Evolutionary conservation across 1,139 yeast species (phyloP).

Genomic region (Protomyces inundatus): DNA sequence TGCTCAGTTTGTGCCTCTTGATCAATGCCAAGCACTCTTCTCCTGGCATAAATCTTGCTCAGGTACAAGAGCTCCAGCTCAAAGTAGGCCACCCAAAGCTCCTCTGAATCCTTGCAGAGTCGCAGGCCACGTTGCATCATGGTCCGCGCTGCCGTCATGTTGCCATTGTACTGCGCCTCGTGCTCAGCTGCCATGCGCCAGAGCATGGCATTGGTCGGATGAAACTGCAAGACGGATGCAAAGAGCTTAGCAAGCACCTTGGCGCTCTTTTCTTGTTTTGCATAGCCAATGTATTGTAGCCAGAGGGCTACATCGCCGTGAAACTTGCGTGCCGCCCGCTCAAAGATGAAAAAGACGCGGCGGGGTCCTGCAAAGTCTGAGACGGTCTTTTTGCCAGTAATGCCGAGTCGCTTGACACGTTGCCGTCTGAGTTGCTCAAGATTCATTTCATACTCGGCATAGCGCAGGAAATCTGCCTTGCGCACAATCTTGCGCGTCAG

Average conservation of each 20-base stretch:
- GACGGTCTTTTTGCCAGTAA: conserved; percentile 48
- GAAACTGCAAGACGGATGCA: conserved; percentile 68
- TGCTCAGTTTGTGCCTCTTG: conserved; percentile 3
- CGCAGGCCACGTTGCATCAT: conserved; percentile 80
- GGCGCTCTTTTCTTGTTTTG: conserved; percentile 68
- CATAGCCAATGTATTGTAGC: conserved; percentile 68
- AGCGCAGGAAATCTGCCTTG: conserved; percentile 69
- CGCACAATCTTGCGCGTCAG: conserved; percentile 78
- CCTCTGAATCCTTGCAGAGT: conserved; percentile 67
- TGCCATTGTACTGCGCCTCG: conserved; percentile 82
- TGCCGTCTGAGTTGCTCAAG: conserved; percentile 73
- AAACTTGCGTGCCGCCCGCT: conserved; percentile 73
- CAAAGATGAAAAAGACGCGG: conserved; percentile 75
- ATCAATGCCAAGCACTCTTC: conserved; percentile 63
- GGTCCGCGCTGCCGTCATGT: conserved; percentile 82
- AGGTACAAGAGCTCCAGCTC: conserved; percentile 83
- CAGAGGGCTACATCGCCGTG: conserved; percentile 76
- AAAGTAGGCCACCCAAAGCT: conserved; percentile 79
- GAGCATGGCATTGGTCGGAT: conserved; percentile 83
- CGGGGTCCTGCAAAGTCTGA: conserved; percentile 87
- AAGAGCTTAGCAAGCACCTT: conserved; percentile 77
- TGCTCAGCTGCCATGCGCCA: conserved; percentile 96
- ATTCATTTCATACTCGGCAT: conserved; percentile 74
- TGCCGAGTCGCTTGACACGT: conserved; percentile 47
- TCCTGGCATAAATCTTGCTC: conserved; percentile 73